Conservation (phyloP, 164 flowering plant genomes). For the Piper betle region DNA sequence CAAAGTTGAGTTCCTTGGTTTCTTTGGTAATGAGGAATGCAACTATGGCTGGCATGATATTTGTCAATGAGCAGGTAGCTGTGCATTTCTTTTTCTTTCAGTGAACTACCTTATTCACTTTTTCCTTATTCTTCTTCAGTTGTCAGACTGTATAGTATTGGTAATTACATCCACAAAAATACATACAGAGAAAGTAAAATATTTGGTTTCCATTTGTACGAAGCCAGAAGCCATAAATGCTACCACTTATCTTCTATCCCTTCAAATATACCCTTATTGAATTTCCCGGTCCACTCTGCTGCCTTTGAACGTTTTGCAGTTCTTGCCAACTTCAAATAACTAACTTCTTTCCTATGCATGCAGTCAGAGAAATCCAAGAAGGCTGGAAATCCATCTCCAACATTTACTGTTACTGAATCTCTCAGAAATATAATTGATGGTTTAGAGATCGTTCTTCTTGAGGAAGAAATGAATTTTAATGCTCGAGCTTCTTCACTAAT, state of each 20-base stretch:
- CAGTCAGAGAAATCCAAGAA: constrained; percentile 93
- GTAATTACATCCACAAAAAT: no score
- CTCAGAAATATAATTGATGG: constrained; percentile 34
- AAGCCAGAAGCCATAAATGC: no score
- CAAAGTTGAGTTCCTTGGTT: constrained; percentile 36
- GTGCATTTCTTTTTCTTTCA: not conserved
- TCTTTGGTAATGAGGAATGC: constrained; percentile 41
- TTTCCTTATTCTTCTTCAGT: not conserved
- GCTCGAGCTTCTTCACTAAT: constrained; percentile 56
- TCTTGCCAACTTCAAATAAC: not conserved
- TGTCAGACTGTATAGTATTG: no score
- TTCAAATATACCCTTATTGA: no score
- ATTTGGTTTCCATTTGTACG: no score
- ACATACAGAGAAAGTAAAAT: no score
- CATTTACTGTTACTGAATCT: constrained; percentile 42
- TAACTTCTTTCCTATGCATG: constrained; percentile 6
- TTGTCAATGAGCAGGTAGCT: constrained; percentile 80
- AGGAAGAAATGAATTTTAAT: constrained; percentile 84
- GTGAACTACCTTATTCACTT: not conserved
- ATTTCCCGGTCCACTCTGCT: no score
- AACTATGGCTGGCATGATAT: constrained; percentile 72
- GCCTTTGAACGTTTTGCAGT: no score
- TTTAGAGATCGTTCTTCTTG: constrained; percentile 50
- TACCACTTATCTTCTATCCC: no score
- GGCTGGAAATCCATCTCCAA: constrained; percentile 61